Base-by-base conservation (phyloP, 2,329 filamentous ascomycete genomes). In the Fusarium verrucosum region DNA sequence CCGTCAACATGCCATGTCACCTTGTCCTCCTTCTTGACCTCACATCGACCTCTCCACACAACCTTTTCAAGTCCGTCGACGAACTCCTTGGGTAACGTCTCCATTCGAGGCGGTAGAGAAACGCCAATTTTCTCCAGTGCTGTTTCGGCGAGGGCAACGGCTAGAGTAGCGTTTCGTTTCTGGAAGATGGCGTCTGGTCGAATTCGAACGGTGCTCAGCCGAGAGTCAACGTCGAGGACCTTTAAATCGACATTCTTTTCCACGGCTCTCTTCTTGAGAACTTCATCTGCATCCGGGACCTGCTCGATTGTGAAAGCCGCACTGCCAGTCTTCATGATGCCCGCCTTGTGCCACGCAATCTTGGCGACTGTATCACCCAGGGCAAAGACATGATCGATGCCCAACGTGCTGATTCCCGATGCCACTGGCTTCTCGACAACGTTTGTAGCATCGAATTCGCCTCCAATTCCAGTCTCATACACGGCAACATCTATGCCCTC, bases 1-100 rank as follows among this genome's bases (percentile, higher is more conserved):
- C 95, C 94, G 73, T 99, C 95, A 19, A 99, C 86, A 72, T 94
- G 90, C 94, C 94, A 99, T 16, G 82, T 83, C 7, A 96, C 80
- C 3, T 73, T 72, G 4, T 80, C 81, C 60, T 87, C 84, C 5
- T 76, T 67, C 69, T 84, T 86, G 36, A 83, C 78, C 66, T 89
- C 86, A 73, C 94, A 97, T 41, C 95, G 85, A 5, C 94, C 95
- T 36, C 92, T 85, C 80, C 93, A 91, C 4, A 87, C 85, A 4
- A 92, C 90, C 68, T 86, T 79, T 73, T 94, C 88, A 2, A 99
- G 80, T 0, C 93, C 95, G 14, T 85, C 81, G 22, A 87, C 79
- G 72, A 97, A 91, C 65, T 88, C 84, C 11, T 77, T 74, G 0
- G 91, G 86, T 5, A 94, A 77, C 5, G 74, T 22, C 5, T 72